Conservation (phyloP, 2,329 filamentous ascomycete species). For the Lecanoromycetidae sp. region DNA sequence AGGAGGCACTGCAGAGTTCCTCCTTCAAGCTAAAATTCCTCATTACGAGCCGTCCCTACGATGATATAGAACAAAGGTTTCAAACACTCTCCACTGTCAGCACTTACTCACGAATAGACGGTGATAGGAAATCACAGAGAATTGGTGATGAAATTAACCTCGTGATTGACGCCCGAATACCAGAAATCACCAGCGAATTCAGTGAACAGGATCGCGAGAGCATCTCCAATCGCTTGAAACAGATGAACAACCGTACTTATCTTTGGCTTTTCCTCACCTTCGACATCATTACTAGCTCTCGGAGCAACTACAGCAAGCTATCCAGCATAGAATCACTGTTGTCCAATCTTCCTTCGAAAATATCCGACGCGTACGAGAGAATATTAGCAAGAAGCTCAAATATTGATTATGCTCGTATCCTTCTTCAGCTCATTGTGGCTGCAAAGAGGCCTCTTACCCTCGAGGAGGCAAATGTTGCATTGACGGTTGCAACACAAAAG, state of each 20-base stretch:
- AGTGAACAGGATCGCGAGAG: slow-evolving; percentile 11
- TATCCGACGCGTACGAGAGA: slow-evolving; percentile 25
- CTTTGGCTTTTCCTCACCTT: slow-evolving; percentile 31
- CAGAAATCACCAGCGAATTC: slow-evolving; percentile 16
- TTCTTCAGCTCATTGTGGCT: slow-evolving; percentile 28
- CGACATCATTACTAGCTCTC: slow-evolving; percentile 22
- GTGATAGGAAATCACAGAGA: slow-evolving; percentile 13
- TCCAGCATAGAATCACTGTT: slow-evolving; percentile 16
- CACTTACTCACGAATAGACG: slow-evolving; percentile 15
- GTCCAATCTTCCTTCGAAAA: slow-evolving; percentile 18
- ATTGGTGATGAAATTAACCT: slow-evolving; percentile 23
- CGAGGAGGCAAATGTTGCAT: slow-evolving; percentile 25
- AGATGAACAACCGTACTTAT: slow-evolving; percentile 28
- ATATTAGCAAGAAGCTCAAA: slow-evolving; percentile 26
- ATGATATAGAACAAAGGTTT: slow-evolving; percentile 2
- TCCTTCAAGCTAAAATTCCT: slow-evolving; percentile 10
- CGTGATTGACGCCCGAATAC: slow-evolving; percentile 19
- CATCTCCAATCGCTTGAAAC: slow-evolving; percentile 23
- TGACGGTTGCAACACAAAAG: slow-evolving; percentile 17
- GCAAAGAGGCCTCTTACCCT: slow-evolving; percentile 26
- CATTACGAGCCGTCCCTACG: slow-evolving; percentile 12
- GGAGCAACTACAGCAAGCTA: slow-evolving; percentile 12
- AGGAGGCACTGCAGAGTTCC: background rate
- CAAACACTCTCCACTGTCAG: background rate
- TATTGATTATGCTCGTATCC: slow-evolving; percentile 20